Evolutionary conservation across 768 basidiomycete genomes (phyloP).

Genomic region (Termitomyces sp.): DNA sequence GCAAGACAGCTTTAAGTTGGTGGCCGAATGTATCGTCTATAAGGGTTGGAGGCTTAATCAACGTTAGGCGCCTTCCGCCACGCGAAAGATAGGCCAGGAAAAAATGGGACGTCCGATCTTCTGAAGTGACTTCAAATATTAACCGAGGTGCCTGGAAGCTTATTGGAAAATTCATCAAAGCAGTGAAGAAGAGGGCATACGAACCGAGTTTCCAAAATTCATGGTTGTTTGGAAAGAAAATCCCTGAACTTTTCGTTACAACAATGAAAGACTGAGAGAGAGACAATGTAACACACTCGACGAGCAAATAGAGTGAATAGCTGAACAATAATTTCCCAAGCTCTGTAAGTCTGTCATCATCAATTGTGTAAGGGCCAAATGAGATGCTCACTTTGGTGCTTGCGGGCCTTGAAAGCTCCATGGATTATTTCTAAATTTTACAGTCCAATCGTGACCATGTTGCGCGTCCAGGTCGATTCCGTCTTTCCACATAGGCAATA

Average conservation of each 20-base stretch:
- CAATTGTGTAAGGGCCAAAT: neutral
- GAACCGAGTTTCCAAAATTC: constrained; percentile 51
- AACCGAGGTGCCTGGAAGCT: constrained; percentile 48
- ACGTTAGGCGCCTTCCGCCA: constrained; percentile 50
- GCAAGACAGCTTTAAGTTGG: constrained; percentile 33
- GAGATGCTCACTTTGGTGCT: constrained; percentile 41
- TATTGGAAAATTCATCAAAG: neutral
- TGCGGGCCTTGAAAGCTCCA: constrained; percentile 62
- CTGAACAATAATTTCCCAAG: constrained; percentile 55
- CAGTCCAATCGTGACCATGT: constrained; percentile 47
- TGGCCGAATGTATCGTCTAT: constrained; percentile 38
- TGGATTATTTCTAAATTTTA: constrained; percentile 63
- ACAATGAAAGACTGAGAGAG: constrained; percentile 3
- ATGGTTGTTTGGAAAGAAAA: constrained; percentile 67
- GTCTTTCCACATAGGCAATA: constrained; percentile 66
- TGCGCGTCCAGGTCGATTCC: constrained; percentile 49
- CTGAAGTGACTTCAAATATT: constrained; percentile 55
- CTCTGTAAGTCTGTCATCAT: constrained; percentile 30
- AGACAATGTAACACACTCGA: constrained; percentile 37
- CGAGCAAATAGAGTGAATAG: constrained; percentile 59
- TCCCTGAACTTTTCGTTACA: constrained; percentile 42
- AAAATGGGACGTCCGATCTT: constrained; percentile 49
- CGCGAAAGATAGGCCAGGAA: constrained; percentile 66
- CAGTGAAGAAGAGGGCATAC: constrained; percentile 10
- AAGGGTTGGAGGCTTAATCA: constrained; percentile 41